Evolutionary conservation across 495 filamentous ascomycete species (phyloP).

Genomic region (Hypoxylon rickii): DNA sequence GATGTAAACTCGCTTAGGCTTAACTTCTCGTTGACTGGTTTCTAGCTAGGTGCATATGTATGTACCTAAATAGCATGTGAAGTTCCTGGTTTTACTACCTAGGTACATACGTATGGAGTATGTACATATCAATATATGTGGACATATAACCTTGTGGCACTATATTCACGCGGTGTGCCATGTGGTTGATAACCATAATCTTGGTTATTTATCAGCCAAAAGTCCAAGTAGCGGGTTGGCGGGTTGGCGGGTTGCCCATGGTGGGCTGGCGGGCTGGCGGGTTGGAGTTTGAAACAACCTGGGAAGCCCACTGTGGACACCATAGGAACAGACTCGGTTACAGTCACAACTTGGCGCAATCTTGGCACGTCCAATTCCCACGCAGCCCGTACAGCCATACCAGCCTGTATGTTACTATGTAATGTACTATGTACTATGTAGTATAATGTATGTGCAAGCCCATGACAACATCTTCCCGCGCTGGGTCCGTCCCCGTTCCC

Average conservation of each 20-base stretch:
- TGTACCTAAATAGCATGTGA: background rate
- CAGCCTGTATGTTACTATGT: background rate
- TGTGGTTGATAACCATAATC: constrained; percentile 22
- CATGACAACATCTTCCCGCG: constrained; percentile 38
- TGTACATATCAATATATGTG: background rate
- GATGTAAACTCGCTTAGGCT: no score
- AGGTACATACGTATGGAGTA: no score
- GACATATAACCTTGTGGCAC: background rate
- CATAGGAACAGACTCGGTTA: constrained; percentile 27
- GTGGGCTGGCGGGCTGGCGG: no score
- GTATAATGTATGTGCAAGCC: constrained; percentile 17
- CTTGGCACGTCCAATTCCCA: constrained; percentile 40
- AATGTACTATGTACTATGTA: no score
- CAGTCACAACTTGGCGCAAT: constrained; percentile 27
- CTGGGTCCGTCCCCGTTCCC: no score
- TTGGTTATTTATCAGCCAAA: constrained; percentile 6
- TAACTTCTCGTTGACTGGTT: no score
- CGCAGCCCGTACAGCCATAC: no score
- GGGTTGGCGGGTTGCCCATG: no score
- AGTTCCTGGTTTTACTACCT: no score
- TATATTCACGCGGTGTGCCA: constrained; percentile 14
- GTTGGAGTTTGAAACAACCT: no score
- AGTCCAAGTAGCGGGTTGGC: constrained; percentile 19
- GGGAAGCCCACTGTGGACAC: constrained; percentile 21
- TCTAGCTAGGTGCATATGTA: background rate